phyloP scores from a whole-genome alignment of 1,284 basidiomycete genomes.

The Ustilago loliicola region DNA sequence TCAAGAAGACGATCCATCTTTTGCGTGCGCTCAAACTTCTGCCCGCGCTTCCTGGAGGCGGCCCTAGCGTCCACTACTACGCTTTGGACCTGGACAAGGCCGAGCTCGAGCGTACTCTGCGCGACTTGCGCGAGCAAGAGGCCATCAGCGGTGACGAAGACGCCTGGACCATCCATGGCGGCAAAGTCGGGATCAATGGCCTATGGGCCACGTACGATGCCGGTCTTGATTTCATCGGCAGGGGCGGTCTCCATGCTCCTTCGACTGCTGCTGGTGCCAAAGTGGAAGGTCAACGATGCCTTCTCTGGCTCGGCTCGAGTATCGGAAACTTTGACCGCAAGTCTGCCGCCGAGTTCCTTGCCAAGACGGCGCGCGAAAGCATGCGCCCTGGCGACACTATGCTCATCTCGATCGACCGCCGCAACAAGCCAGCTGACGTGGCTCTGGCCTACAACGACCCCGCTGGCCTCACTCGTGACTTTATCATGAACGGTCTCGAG shows the following conservation, averaged over 20 bases:
- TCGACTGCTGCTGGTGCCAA: constrained; percentile 39
- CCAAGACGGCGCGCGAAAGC: constrained; percentile 75
- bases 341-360: constrained; percentile 80
- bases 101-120: constrained; percentile 86
- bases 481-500: constrained; percentile 91
- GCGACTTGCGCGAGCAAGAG: constrained; percentile 74
- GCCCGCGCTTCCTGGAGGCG: constrained; percentile 55
- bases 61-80: constrained; percentile 83
- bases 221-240: constrained; percentile 75
- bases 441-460: constrained; percentile 76
- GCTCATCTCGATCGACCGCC: constrained; percentile 85
- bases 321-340: constrained; percentile 90
- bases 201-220: constrained; percentile 91
- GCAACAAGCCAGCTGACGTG: constrained; percentile 78
- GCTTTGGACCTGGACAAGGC: constrained; percentile 91
- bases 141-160: constrained; percentile 75
- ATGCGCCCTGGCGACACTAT: constrained; percentile 78
- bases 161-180: constrained; percentile 58
- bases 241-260: constrained; percentile 70
- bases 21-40: constrained; percentile 78
- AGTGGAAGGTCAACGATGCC: constrained; percentile 49
- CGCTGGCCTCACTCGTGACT: constrained; percentile 80
- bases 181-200: constrained; percentile 73
- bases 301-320: constrained; percentile 94
- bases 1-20: constrained; percentile 81